Evolutionary conservation across 2,329 filamentous ascomycete genomes (phyloP).

Genomic region (Chaetomium sp.): DNA sequence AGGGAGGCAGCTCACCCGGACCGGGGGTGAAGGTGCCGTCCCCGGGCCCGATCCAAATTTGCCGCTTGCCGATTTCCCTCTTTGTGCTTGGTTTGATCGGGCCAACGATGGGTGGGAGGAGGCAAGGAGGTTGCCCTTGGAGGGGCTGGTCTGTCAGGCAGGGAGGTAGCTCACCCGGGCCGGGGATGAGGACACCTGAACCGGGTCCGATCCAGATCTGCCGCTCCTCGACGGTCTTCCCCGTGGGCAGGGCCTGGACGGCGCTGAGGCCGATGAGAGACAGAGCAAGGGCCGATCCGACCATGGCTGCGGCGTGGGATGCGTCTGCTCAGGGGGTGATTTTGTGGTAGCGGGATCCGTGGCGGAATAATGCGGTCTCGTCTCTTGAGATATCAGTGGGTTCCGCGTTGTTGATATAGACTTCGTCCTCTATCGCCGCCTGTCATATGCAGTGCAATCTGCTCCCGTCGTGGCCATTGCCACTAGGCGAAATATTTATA

Average conservation of each 20-base stretch:
- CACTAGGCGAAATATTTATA: constrained; percentile 33
- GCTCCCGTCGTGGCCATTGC: constrained; percentile 18
- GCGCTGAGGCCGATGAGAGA: constrained; percentile 35
- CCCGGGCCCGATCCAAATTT: constrained; percentile 23
- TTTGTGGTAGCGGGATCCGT: constrained; percentile 25
- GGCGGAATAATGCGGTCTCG: constrained; percentile 19
- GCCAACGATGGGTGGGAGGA: constrained; percentile 27
- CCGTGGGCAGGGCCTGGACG: constrained; percentile 35
- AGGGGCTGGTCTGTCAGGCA: constrained; percentile 25
- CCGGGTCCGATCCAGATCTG: constrained; percentile 26
- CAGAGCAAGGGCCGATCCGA: constrained; percentile 33
- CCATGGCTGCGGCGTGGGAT: constrained; percentile 32
- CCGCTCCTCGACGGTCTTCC: constrained; percentile 25
- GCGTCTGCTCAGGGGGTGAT: constrained; percentile 24
- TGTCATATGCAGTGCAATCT: constrained; percentile 15
- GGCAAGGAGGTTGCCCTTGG: constrained; percentile 28
- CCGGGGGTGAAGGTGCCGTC: constrained; percentile 22
- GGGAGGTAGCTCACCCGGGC: constrained; percentile 17
- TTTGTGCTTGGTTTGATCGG: constrained; percentile 19
- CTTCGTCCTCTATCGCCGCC: constrained; percentile 2
- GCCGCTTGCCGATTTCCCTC: constrained; percentile 21
- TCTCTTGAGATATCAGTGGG: constrained; percentile 10
- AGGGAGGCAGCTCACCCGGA: constrained; percentile 24
- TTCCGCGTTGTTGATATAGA: constrained; percentile 31
- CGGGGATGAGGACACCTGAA: constrained; percentile 25